Evolutionary conservation across 306 rosid genomes (phyloP), one percentile per base, ranked within the genome.

Genomic region (Acacia melanoxylon): DNA sequence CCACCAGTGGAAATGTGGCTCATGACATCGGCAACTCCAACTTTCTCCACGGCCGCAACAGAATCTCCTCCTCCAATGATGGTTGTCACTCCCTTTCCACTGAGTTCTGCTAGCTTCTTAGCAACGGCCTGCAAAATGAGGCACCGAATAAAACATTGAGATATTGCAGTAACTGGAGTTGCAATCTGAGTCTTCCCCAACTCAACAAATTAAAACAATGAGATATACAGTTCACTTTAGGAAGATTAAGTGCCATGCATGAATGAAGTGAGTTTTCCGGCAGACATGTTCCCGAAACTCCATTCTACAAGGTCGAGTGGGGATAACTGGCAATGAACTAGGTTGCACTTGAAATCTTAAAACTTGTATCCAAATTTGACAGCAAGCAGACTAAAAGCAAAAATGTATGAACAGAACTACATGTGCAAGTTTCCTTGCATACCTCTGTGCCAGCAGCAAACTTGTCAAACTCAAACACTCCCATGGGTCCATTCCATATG

Each of bases 401-500:
- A 42, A 40, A n/a, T 66, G 37, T 19, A 75, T 14, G 31, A 87
- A 68, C 68, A 13, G 62, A 75, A 76, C 48, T n/a, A 33, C 68
- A 61, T 31, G 35, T 29, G 37, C 46, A 33, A 68, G n/a, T 51
- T 13, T 67, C 66, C 35, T 68, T 46, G 80, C 84, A 75, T 91
- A 96, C 99, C 97, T 90, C 99, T 79, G 99, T 96, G 49, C 99
- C 99, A 76, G 70, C 86, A 27, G 99, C 99, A 79, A 96, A 96
- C 91, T 93, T 93, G 69, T 92, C 98, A 79, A 96, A 96, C 87
- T 96, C 99, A 51, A 96, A 96, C 74, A 96, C 99, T 86, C 99
- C 99, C 99, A 94, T 94, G 29, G 99, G 99, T 85, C 99, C 99
- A 56, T 96, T 96, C 99, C 99, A 96, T 70, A 96, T 96, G 86